Evolutionary conservation across 805 yeast genomes (phyloP), one percentile per base, ranked within the genome.

Genomic region (Cyberlindnera saturnus): DNA sequence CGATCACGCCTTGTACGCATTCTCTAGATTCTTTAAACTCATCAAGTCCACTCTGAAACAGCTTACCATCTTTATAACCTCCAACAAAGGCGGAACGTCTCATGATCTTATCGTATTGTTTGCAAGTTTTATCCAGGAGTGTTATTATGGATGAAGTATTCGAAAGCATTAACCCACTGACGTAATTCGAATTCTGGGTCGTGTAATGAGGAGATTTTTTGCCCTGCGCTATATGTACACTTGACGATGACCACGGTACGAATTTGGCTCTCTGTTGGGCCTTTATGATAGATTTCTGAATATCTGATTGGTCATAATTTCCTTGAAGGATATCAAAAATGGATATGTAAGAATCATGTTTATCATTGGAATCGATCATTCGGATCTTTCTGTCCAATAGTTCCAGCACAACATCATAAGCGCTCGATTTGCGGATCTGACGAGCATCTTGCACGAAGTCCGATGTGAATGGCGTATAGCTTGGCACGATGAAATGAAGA

Each of bases 231-330:
- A 89, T 69, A 56, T 88, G 93, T 6, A 89, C 74, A 7, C 89
- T 75, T 0, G 89, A 76, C 0, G 93, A 80, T 0, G 88, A 77
- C 89, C 96, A 86, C 0, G 96, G 93, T 3, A 87, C 87, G 65
- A 88, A 93, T 23, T 75, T 71, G 1, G 88, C 70, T 42, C 91
- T 63, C 41, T 77, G 77, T 49, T 82, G 82, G 0, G 86, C 79
- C 50, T 81, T 78, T 3, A 74, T 56, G 16, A 77, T 64, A 1
- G 86, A 88, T 56, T 81, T 82, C 40, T 81, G 81, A 3, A 86
- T 74, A 52, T 90, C 97, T 4, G 68, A 66, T 40, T 82, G 86
- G 51, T 84, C 87, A 18, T 72, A 66, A 20, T 45, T 62, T 39
- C 79, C 96, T 66, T 71, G 86, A 46, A 78, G 70, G 37, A 81